A percentile compares a stretch with the other conserved stretches of the same genome.
These are phyloP conservation scores for Phytophthora constricta DNA, from an alignment of 352 stramenopile species.

Conservation along the genomic window DNA sequence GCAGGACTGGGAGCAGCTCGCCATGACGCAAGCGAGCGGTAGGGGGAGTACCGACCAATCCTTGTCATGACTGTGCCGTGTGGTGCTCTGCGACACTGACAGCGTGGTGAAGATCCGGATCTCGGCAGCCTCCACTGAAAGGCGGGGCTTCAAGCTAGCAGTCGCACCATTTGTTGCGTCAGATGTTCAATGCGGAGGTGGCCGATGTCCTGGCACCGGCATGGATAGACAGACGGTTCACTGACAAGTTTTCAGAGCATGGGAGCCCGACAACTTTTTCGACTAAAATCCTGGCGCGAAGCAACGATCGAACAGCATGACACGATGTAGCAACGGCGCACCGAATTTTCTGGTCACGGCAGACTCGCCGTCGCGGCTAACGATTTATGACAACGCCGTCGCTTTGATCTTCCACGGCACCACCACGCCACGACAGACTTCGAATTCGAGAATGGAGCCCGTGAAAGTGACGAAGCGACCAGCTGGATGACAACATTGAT, in stretches of 20 bases:
- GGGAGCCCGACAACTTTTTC: constrained; percentile 5
- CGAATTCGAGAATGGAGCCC: neutral
- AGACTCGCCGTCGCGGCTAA: constrained; percentile 13
- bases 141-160: constrained; percentile 2
- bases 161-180: constrained; percentile 9
- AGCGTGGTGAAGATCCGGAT: constrained; percentile 23
- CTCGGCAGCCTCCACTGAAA: constrained; percentile 9
- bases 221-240: neutral
- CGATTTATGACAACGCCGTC: neutral
- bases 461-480: constrained; percentile 10
- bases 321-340: constrained; percentile 11
- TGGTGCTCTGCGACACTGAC: constrained; percentile 22
- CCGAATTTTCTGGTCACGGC: too few relatives aligned
- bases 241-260: neutral
- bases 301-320: constrained; percentile 2
- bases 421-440: neutral
- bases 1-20: neutral
- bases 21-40: neutral
- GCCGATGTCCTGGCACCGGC: neutral
- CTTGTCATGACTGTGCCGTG: constrained; percentile 1
- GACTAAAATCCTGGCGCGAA: constrained; percentile 26
- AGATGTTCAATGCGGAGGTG: constrained; percentile 9
- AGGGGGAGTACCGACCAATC: neutral
- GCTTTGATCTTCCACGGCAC: constrained; percentile 17
- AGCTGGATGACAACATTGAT: constrained; percentile 13